Evolutionary conservation across 208 protist genomes (phyloP).

Genomic region (Trypanosomatidae sp.): DNA sequence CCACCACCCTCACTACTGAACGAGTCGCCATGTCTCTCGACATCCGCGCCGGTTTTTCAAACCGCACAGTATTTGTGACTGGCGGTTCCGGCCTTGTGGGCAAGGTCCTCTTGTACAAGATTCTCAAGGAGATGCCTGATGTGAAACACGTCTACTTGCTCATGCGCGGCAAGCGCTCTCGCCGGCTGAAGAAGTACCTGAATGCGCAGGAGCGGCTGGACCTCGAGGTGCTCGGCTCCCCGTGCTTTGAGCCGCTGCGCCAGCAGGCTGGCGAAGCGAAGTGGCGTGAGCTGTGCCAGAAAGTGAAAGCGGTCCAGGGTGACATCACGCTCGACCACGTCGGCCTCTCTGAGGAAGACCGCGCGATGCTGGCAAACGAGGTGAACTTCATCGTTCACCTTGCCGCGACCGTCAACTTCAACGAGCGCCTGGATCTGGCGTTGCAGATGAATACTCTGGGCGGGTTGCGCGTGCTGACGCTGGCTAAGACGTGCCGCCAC

Average conservation of each 20-base stretch:
- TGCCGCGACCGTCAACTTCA: constrained; percentile 90
- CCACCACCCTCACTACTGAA: neutral
- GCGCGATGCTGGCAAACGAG: constrained; percentile 41
- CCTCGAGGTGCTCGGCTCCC: constrained; percentile 67
- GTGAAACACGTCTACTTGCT: constrained; percentile 74
- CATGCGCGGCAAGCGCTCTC: constrained; percentile 76
- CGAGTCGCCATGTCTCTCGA: constrained; percentile 52
- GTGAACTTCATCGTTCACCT: constrained; percentile 83
- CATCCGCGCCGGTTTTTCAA: constrained; percentile 57
- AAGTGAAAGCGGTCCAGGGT: constrained; percentile 65
- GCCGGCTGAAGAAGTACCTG: constrained; percentile 61
- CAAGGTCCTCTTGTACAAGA: constrained; percentile 83
- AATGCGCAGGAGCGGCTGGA: constrained; percentile 72
- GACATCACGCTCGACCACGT: constrained; percentile 74
- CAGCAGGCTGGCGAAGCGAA: constrained; percentile 52
- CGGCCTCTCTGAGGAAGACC: constrained; percentile 54
- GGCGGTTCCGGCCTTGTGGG: constrained; percentile 88
- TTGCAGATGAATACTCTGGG: constrained; percentile 88
- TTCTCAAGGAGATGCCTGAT: constrained; percentile 80
- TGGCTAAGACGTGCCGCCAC: constrained; percentile 69
- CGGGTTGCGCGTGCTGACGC: constrained; percentile 65
- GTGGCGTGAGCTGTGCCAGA: constrained; percentile 46
- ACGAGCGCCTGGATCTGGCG: constrained; percentile 68
- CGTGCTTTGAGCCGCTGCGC: constrained; percentile 75
- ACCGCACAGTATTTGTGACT: constrained; percentile 76